phyloP scores from a whole-genome alignment of 345 rosid genomes.

The Linum lewisii region DNA sequence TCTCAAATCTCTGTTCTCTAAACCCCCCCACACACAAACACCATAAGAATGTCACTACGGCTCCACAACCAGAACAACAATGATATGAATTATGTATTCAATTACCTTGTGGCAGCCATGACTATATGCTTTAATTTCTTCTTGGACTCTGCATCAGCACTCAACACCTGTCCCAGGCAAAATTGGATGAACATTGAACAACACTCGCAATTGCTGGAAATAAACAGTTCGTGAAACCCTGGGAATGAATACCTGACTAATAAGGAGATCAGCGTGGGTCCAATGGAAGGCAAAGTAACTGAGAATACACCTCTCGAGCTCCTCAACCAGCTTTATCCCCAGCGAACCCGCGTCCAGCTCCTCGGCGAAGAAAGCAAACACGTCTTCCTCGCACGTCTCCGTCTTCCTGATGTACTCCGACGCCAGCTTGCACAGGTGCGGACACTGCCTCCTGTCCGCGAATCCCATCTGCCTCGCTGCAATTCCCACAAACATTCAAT shows the following conservation, averaged over 20 bases:
- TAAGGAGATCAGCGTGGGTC: constrained; percentile 52
- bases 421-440: constrained; percentile 59
- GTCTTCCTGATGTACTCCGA: constrained; percentile 42
- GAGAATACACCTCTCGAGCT: constrained; percentile 75
- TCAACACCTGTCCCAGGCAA: no score
- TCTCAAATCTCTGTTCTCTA: constrained; percentile 76
- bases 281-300: constrained; percentile 82
- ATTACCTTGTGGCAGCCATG: constrained; percentile 91
- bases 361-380: constrained; percentile 38
- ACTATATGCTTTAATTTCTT: constrained; percentile 55
- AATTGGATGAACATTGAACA: no score
- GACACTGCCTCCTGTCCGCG: constrained; percentile 53
- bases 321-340: constrained; percentile 51
- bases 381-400: constrained; percentile 46
- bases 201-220: no score
- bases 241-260: constrained; percentile 63
- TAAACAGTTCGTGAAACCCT: no score
- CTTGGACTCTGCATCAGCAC: constrained; percentile 40
- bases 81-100: no score
- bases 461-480: constrained; percentile 86
- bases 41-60: no score
- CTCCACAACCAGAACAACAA: no score
- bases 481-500: neutral
- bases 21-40: constrained; percentile 11
- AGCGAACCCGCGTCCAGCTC: constrained; percentile 50